Evolutionary conservation across 1,284 basidiomycete species (phyloP).

Genomic region (Calocybe gambosa): DNA sequence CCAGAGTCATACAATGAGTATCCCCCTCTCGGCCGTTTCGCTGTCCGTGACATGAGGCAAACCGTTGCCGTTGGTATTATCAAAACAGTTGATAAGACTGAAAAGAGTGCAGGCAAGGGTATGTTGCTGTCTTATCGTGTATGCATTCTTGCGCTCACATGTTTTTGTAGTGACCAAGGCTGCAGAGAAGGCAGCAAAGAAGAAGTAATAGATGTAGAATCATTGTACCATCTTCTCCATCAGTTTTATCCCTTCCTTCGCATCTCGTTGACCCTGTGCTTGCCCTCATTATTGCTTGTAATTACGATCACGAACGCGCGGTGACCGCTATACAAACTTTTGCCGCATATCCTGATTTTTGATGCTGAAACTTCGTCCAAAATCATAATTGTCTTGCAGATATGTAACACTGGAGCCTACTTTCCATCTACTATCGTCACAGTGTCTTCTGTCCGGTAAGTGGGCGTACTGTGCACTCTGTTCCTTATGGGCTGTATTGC

Average conservation of each 20-base stretch:
- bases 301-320: constrained; percentile 42
- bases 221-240: constrained; percentile 41
- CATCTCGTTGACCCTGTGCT: constrained; percentile 31
- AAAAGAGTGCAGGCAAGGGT: constrained; percentile 83
- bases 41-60: constrained; percentile 97
- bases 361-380: too few relatives aligned
- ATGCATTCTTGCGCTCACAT: not conserved
- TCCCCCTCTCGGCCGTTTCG: constrained; percentile 99
- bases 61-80: constrained; percentile 97
- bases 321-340: constrained; percentile 1
- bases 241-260: constrained; percentile 43
- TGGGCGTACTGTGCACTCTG: constrained; percentile 16
- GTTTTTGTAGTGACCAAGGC: constrained; percentile 77
- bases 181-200: constrained; percentile 93
- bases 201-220: constrained; percentile 88
- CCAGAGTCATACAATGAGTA: constrained; percentile 89
- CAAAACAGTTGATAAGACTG: constrained; percentile 92
- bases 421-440: not conserved
- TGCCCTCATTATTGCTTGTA: constrained; percentile 35
- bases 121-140: constrained; percentile 24
- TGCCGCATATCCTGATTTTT: constrained; percentile 15
- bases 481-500: constrained; percentile 15
- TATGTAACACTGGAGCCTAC: not conserved
- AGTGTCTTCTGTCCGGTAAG: constrained; percentile 15
- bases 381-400: not conserved